phyloP scores from a whole-genome alignment of 75 land plant genomes.

The Sequoia sempervirens region DNA sequence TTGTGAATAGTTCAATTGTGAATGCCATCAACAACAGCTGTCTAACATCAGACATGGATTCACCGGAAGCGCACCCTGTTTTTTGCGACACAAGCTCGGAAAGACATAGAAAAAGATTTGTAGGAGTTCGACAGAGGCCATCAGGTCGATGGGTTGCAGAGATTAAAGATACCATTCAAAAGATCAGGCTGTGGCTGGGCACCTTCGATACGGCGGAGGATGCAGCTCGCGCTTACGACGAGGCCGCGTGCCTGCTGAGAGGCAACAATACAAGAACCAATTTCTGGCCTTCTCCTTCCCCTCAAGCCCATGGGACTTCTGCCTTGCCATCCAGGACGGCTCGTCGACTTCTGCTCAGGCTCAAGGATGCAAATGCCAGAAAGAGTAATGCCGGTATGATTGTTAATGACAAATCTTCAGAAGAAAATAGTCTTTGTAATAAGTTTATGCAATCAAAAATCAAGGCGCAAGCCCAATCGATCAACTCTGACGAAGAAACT shows the following conservation, averaged over 20 bases:
- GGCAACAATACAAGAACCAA: slow-evolving; percentile 60
- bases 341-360: slow-evolving; percentile 41
- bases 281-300: slow-evolving; percentile 40
- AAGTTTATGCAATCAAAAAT: neutral
- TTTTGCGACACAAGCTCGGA: slow-evolving; percentile 7
- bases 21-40: too few relatives aligned
- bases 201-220: slow-evolving; percentile 60
- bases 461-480: neutral
- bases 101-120: slow-evolving; percentile 41
- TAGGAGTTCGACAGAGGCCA: slow-evolving; percentile 64
- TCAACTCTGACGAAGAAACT: slow-evolving; percentile 16
- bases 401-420: neutral
- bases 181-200: slow-evolving; percentile 69
- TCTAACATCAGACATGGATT: neutral
- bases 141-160: slow-evolving; percentile 78
- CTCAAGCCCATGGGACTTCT: neutral
- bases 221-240: slow-evolving; percentile 69
- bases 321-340: slow-evolving; percentile 40
- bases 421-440: neutral
- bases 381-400: slow-evolving; percentile 1
- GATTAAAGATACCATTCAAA: slow-evolving; percentile 71
- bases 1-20: neutral
- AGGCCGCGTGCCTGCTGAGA: slow-evolving; percentile 62
- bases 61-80: neutral
- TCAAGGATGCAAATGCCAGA: slow-evolving; percentile 21